phyloP scores from a whole-genome alignment of 1,284 basidiomycete species.

The Fistulinella cinereoalba region DNA sequence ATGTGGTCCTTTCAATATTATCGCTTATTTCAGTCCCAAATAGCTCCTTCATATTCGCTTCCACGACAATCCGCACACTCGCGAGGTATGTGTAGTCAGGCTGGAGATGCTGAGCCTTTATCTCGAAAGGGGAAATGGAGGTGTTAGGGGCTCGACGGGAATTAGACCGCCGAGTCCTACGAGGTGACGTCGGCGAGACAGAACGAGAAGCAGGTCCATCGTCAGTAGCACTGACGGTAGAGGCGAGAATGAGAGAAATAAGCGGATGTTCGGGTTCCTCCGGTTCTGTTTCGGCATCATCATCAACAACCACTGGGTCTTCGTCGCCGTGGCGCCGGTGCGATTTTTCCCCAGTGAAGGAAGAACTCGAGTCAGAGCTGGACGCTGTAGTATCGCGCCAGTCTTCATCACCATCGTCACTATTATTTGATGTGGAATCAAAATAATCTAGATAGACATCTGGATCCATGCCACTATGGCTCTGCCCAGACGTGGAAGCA shows the following conservation, averaged over 20 bases:
- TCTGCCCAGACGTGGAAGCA: conserved; percentile 4
- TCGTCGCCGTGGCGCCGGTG: neutral
- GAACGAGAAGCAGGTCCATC: neutral
- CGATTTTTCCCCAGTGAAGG: neutral
- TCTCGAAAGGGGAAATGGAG: conserved; percentile 8
- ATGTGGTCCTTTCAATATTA: neutral
- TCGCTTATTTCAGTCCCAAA: conserved; percentile 4
- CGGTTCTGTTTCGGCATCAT: conserved; percentile 12
- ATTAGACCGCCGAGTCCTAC: conserved; percentile 13
- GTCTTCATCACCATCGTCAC: conserved; percentile 12
- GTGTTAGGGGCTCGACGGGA: conserved; percentile 7
- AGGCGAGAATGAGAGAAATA: conserved; percentile 9
- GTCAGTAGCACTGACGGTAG: neutral
- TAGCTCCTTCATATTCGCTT: conserved; percentile 37
- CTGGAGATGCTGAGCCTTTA: conserved; percentile 35
- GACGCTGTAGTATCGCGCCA: conserved; percentile 14
- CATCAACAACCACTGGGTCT: conserved; percentile 9
- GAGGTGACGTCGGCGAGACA: neutral
- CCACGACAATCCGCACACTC: conserved; percentile 38
- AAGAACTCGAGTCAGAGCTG: neutral
- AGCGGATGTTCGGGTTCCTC: conserved; percentile 11
- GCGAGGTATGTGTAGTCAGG: conserved; percentile 42
- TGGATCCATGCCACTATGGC: conserved; percentile 18
- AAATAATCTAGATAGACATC: conserved; percentile 10
- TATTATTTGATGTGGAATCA: conserved; percentile 16